Evolutionary conservation across 2,329 filamentous ascomycete genomes (phyloP).

Genomic region (Conoideocrella luteorostrata): DNA sequence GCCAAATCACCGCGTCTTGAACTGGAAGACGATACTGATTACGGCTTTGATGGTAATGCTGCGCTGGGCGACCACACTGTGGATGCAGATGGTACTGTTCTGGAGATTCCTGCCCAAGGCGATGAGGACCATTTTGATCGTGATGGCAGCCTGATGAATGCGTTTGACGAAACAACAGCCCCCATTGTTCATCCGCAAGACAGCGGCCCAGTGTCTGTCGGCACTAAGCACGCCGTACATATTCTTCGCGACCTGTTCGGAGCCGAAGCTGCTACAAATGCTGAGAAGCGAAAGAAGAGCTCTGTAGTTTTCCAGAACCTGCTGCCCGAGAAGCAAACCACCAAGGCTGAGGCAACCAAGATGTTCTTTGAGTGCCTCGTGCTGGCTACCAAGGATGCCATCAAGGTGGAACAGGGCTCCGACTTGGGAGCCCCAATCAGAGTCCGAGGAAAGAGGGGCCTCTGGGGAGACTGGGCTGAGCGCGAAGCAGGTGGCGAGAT

Average conservation of each 20-base stretch:
- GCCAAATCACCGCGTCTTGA: conserved; percentile 65
- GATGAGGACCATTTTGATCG: conserved; percentile 41
- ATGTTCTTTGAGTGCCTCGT: conserved; percentile 99
- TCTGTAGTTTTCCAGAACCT: conserved; percentile 87
- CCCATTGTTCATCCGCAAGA: conserved; percentile 76
- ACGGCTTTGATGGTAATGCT: conserved; percentile 35
- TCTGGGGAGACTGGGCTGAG: conserved; percentile 97
- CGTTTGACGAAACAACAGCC: conserved; percentile 72
- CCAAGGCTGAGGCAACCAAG: conserved; percentile 88
- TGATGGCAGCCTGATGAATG: conserved; percentile 44
- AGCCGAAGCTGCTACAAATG: conserved; percentile 58
- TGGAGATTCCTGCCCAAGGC: conserved; percentile 51
- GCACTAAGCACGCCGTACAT: conserved; percentile 93
- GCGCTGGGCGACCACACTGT: conserved; percentile 48
- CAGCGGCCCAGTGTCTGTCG: conserved; percentile 78
- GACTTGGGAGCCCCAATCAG: conserved; percentile 73
- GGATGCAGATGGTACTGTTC: conserved; percentile 53
- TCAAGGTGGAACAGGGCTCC: conserved; percentile 86
- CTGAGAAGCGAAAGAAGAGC: conserved; percentile 66
- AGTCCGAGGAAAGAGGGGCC: conserved; percentile 84
- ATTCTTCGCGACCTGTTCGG: conserved; percentile 86
- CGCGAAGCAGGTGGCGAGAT: conserved; percentile 59
- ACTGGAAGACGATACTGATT: conserved; percentile 59
- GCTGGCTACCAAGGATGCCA: conserved; percentile 92
- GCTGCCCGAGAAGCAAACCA: conserved; percentile 73